Conservation (phyloP, 2,329 filamentous ascomycete species). For the Sporothrix sp. region DNA sequence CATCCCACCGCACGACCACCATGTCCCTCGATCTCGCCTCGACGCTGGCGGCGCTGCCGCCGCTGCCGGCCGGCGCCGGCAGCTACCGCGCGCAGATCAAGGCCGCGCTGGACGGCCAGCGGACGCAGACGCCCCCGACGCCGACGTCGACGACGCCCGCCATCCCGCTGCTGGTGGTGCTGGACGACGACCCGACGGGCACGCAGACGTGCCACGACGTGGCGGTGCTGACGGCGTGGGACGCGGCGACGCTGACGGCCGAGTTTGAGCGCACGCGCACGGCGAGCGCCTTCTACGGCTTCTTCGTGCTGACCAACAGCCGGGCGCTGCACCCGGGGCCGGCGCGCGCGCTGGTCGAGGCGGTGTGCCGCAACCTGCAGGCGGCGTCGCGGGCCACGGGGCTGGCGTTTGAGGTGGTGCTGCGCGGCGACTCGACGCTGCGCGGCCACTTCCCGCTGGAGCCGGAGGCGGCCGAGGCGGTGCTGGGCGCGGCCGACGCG, state of each 20-base stretch:
- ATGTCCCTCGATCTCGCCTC: constrained; percentile 6
- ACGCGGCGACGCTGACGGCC: constrained; percentile 30
- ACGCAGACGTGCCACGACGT: constrained; percentile 53
- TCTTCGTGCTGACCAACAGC: constrained; percentile 53
- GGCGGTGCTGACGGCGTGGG: constrained; percentile 45
- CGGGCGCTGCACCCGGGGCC: constrained; percentile 41
- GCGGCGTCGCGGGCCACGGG: constrained; percentile 31
- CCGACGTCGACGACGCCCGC: not conserved
- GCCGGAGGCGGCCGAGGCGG: constrained; percentile 55
- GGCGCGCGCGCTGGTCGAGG: constrained; percentile 37
- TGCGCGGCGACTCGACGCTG: constrained; percentile 54
- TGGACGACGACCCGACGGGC: constrained; percentile 50
- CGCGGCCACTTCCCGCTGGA: constrained; percentile 84
- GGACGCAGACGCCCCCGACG: not conserved
- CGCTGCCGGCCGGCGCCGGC: not conserved
- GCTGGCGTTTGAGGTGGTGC: constrained; percentile 42
- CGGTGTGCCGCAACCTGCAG: constrained; percentile 41
- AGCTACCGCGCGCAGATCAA: not conserved
- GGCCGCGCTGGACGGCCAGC: not conserved
- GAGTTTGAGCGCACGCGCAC: constrained; percentile 32
- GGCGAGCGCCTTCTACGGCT: constrained; percentile 27
- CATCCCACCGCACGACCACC: not conserved
- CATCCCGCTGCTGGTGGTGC: constrained; percentile 26
- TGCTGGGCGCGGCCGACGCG: constrained; percentile 40
- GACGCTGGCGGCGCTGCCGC: constrained; percentile 3